Base-by-base conservation (phyloP, 2,329 filamentous ascomycete species). In the Dactylonectria estremocensis region DNA sequence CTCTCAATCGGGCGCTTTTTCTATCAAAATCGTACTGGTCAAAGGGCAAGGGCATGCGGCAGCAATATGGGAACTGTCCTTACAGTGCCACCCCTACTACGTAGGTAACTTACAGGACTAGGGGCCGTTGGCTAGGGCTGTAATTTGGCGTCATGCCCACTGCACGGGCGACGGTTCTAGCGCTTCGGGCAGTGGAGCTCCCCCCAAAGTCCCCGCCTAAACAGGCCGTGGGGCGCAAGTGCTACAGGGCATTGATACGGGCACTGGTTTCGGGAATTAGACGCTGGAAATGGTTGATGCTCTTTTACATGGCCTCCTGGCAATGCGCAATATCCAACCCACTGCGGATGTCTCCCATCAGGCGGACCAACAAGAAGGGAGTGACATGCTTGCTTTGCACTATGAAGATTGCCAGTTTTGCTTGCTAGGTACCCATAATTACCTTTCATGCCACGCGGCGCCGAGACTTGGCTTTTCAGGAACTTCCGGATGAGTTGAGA, bases 401-500 rank as follows among this genome's bases (percentile, higher is more conserved):
- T 13, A 14, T 24, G 11, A 9, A 10, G 1, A 20, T 6, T 20
- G 14, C 24, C 16, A 16, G 46, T 16, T 49, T 49, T 10, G 5
- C 5, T 24, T 16, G 6, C 14, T 50, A 24, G 5, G 5, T 20
- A 9, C 49, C 28, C 49, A 20, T 31, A 10, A n/a, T n/a, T n/a
- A n/a, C n/a, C n/a, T 28, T 13, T 11, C n/a, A n/a, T 10, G n/a
- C 50, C 50, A 53, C 31, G 50, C 31, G 31, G 50, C 50, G n/a
- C 50, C 31, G 50, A 35, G 28, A 20, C 50, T 22, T 35, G 50
- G 50, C 50, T 14, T 31, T 53, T 53, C 50, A 37, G 28, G 31
- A 35, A 35, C 28, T n/a, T 18, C 31, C 16, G 50, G 50, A 53
- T 18, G 31, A 35, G 31, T 20, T 20, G 24, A 28, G 24, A 35